A percentile compares a stretch with the other conserved stretches of the same genome.
These are phyloP conservation scores for Raddia distichophylla DNA, from an alignment of 176 grass and related monocot genomes.

Conservation along the genomic window DNA sequence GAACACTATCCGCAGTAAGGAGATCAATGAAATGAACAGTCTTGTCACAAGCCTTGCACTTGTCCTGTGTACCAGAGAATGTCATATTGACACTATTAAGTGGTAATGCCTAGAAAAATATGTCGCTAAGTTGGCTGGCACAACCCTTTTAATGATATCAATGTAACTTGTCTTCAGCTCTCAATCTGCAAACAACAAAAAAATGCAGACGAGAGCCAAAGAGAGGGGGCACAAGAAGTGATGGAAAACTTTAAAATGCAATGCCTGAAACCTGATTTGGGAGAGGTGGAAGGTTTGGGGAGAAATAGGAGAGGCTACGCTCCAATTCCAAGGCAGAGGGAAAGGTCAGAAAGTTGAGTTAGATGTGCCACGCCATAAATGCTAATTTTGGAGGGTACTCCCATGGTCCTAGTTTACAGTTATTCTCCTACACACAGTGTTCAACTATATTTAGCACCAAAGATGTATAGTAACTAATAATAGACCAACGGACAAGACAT, in stretches of 20 bases:
- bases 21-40: conserved; percentile 78
- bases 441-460: conserved; percentile 36
- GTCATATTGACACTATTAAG: conserved; percentile 55
- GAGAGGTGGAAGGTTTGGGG: background rate
- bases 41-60: conserved; percentile 79
- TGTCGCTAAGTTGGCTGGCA: conserved; percentile 12
- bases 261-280: conserved; percentile 31
- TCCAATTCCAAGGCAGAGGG: conserved; percentile 25
- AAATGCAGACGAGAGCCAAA: conserved; percentile 49
- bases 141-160: conserved; percentile 31
- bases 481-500: background rate
- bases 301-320: conserved; percentile 27
- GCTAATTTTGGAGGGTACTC: conserved; percentile 34
- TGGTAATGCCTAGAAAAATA: conserved; percentile 26
- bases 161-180: conserved; percentile 24
- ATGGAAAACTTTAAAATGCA: conserved; percentile 39
- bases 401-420: conserved; percentile 29
- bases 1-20: conserved; percentile 50
- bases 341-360: conserved; percentile 30
- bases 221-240: conserved; percentile 18
- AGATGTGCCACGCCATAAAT: conserved; percentile 1
- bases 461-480: conserved; percentile 14
- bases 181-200: conserved; percentile 33
- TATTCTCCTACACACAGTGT: conserved; percentile 35
- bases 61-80: conserved; percentile 72